phyloP scores from a whole-genome alignment of 1,139 yeast species.

The Diutina pseudorugosa region DNA sequence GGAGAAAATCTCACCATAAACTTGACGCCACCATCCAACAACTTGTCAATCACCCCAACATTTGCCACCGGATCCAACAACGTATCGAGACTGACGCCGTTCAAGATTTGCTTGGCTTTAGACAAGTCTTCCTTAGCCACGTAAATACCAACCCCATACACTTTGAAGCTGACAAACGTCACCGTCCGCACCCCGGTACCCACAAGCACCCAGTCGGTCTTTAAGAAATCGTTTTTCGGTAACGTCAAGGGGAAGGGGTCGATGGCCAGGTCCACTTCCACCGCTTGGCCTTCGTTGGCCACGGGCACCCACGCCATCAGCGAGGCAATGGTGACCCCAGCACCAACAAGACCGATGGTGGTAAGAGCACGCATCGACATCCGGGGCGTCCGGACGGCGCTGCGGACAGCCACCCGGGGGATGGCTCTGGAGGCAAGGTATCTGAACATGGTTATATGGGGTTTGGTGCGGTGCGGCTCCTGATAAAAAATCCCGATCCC shows the following conservation, averaged over 20 bases:
- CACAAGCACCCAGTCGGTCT: constrained; percentile 25
- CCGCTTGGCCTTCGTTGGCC: neutral
- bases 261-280: neutral
- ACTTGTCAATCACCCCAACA: neutral
- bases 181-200: constrained; percentile 80
- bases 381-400: neutral
- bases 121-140: constrained; percentile 45
- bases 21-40: constrained; percentile 1
- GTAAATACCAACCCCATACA: constrained; percentile 78
- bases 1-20: constrained; percentile 39
- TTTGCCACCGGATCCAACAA: constrained; percentile 6
- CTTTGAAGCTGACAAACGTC: constrained; percentile 72
- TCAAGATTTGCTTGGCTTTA: constrained; percentile 21
- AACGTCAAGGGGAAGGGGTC: neutral
- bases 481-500: no score
- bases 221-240: constrained; percentile 6
- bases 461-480: neutral
- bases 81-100: constrained; percentile 4
- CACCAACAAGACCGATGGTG: neutral
- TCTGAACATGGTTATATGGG: constrained; percentile 1
- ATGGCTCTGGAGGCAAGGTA: neutral
- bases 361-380: neutral
- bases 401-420: neutral
- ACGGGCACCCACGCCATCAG: neutral
- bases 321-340: neutral